Evolutionary conservation across 2,329 filamentous ascomycete species (phyloP), one percentile per base, ranked within the genome.

Genomic region (Dactylella cylindrospora): DNA sequence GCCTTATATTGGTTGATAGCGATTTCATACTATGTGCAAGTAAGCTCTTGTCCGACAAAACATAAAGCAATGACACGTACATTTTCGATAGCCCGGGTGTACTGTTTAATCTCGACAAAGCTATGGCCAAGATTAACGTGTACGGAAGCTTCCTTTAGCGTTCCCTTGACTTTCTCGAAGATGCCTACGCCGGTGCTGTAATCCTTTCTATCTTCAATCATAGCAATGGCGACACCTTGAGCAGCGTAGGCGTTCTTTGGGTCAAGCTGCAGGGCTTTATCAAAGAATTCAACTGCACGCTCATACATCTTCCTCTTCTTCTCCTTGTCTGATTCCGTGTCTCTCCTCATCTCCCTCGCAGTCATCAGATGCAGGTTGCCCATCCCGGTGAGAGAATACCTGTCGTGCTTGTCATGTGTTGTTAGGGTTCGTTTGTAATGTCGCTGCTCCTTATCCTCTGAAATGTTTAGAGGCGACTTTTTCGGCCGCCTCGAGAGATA

Each of bases 351-450:
- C 73, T 98, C 94, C 68, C 93, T 84, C 7, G 93, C 93, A 64
- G 88, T 84, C 67, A 85, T 78, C 32, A 98, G 80, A 85, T 71
- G 74, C 5, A 98, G 77, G 71, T 98, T 98, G 33, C 93, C 93
- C 91, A 98, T 97, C 10, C 88, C 91, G 20, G 94, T 90, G 22
- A 98, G 78, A 3, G 93, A 89, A 72, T 98, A 98, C n/a, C 89
- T 81, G 72, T 98, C 93, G 71, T 98, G 93, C 78, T 97, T 98
- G 76, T 98, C 91, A 71, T 90, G 86, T 67, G 90, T 84, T 71
- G 95, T 89, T 23, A 98, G 77, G 0, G 91, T 97, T 73, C 96
- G 90, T 75, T 97, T 98, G 78, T 94, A 94, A 72, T 96, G 90
- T 2, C 90, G 83, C 69, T 95, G 85, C 73, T 98, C 93, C 26